Conservation (phyloP, 805 yeast genomes). For the Yarrowia osloensis region DNA sequence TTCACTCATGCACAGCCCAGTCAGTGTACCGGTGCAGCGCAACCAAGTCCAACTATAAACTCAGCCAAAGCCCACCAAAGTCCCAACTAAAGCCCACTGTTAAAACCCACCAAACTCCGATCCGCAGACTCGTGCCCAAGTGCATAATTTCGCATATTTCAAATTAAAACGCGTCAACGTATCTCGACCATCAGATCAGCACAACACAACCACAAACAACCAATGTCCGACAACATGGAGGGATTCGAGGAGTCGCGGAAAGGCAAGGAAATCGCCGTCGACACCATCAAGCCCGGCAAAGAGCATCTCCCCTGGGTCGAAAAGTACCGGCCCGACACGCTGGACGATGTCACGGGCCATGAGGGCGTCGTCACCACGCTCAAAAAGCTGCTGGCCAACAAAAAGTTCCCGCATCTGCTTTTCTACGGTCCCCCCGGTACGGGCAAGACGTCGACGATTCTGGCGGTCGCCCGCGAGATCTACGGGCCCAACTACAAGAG, state of each 20-base stretch:
- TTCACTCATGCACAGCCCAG: too few relatives aligned
- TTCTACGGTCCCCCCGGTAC: slow-evolving; percentile 98
- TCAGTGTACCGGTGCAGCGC: too few relatives aligned
- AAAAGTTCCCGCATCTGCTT: slow-evolving; percentile 60
- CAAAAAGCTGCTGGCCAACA: slow-evolving; percentile 45
- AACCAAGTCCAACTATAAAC: too few relatives aligned
- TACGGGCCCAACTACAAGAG: slow-evolving; percentile 88
- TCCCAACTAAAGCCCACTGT: too few relatives aligned
- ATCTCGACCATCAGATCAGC: too few relatives aligned
- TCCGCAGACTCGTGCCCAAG: too few relatives aligned
- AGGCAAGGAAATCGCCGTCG: slow-evolving; percentile 32
- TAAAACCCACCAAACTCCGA: too few relatives aligned
- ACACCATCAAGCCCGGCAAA: slow-evolving; percentile 33
- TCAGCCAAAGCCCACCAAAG: too few relatives aligned
- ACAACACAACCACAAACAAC: neutral
- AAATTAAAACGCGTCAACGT: slow-evolving; percentile 18
- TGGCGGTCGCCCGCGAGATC: slow-evolving; percentile 82
- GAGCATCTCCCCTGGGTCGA: slow-evolving; percentile 87
- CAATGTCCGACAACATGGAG: slow-evolving; percentile 27
- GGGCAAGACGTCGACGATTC: slow-evolving; percentile 86
- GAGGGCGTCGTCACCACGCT: slow-evolving; percentile 82
- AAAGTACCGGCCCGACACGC: slow-evolving; percentile 82
- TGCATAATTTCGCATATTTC: too few relatives aligned
- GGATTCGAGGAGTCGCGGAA: slow-evolving; percentile 31
- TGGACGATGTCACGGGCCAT: slow-evolving; percentile 92